phyloP scores from a whole-genome alignment of 1,284 basidiomycete genomes.

The Thecaphora thlaspeos region DNA sequence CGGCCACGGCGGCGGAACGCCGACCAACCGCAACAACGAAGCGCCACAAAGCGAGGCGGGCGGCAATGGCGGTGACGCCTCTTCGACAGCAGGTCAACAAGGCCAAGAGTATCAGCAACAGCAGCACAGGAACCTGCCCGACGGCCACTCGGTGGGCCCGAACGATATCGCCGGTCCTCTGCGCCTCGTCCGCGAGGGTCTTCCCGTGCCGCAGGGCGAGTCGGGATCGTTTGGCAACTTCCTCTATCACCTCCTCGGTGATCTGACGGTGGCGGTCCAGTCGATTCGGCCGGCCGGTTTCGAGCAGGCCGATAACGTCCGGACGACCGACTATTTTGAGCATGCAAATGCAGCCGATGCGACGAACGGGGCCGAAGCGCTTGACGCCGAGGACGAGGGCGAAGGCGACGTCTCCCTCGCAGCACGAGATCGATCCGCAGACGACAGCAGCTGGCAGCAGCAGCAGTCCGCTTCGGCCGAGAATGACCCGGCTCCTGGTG shows the following conservation, averaged over 20 bases:
- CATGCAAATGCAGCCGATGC: conserved; percentile 7
- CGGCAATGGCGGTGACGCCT: neutral
- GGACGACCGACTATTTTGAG: conserved; percentile 27
- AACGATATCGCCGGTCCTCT: conserved; percentile 35
- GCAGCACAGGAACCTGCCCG: neutral
- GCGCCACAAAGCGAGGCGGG: no score
- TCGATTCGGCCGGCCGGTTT: conserved; percentile 20
- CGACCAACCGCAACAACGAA: neutral
- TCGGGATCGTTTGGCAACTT: conserved; percentile 48
- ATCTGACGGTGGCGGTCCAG: conserved; percentile 44
- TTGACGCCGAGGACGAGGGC: conserved; percentile 22
- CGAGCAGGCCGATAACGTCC: conserved; percentile 5
- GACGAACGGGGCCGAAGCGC: conserved; percentile 20
- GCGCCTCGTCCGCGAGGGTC: conserved; percentile 33
- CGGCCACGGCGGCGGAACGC: no score
- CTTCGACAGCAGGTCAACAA: no score
- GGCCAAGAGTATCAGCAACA: no score
- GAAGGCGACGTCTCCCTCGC: no score
- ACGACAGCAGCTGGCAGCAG: no score
- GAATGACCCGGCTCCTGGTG: conserved; percentile 1
- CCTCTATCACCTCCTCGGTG: conserved; percentile 40
- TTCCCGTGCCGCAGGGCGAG: conserved; percentile 32
- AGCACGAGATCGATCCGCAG: no score
- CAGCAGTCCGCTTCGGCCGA: no score
- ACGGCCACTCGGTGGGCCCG: conserved; percentile 24